These are phyloP conservation scores for Nitzschia inconspicua DNA, from an alignment of 108 stramenopile species.

Conservation along the genomic window DNA sequence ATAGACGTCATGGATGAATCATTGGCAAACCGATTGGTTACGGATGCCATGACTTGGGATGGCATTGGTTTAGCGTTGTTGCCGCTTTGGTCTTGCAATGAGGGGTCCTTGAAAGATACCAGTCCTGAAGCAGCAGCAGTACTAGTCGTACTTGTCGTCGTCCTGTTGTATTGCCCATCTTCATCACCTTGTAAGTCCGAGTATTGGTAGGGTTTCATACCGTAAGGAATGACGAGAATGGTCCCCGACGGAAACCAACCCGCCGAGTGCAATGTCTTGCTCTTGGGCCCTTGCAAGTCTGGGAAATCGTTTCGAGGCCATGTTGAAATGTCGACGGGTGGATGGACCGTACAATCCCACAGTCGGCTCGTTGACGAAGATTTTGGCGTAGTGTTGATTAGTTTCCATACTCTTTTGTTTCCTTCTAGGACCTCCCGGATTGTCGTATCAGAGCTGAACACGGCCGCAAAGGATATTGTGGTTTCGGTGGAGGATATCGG, in stretches of 20 bases:
- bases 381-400: constrained; percentile 2
- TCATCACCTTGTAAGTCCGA: neutral
- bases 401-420: neutral
- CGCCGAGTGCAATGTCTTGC: constrained; percentile 62
- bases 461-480: constrained; percentile 6
- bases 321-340: constrained; percentile 51
- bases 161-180: constrained; percentile 34
- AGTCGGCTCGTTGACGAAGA: constrained; percentile 1
- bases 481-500: neutral
- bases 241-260: constrained; percentile 78
- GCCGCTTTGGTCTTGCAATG: neutral
- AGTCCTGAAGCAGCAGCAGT: neutral
- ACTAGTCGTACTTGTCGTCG: neutral
- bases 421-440: constrained; percentile 36
- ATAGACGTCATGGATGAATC: too few relatives aligned
- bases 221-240: constrained; percentile 39
- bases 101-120: constrained; percentile 18
- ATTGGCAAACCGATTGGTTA: constrained; percentile 40
- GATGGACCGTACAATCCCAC: constrained; percentile 57
- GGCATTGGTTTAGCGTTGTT: constrained; percentile 39
- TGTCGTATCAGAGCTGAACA: constrained; percentile 41
- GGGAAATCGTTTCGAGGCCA: constrained; percentile 32
- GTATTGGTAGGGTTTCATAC: constrained; percentile 3
- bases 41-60: constrained; percentile 59
- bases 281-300: constrained; percentile 40